Conservation (phyloP, 163 green algal species). For the Dunaliella salina region DNA sequence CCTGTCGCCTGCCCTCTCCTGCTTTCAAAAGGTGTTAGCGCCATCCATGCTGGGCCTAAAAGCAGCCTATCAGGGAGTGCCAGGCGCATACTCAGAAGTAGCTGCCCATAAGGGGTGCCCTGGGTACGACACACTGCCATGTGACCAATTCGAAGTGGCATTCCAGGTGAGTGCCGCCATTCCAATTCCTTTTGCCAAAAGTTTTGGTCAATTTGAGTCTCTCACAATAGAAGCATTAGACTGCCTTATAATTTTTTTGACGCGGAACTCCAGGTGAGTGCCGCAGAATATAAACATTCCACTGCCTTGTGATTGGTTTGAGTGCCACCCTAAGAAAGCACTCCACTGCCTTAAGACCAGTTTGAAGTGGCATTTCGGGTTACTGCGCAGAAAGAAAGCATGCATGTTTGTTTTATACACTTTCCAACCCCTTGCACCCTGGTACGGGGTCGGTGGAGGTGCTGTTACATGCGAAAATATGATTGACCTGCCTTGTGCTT, state of each 20-base stretch:
- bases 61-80: slow-evolving; percentile 85
- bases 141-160: slow-evolving; percentile 90
- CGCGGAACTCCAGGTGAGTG: no score
- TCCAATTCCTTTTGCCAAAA: no score
- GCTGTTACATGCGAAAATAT: neutral
- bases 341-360: slow-evolving; percentile 86
- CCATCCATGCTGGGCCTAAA: slow-evolving; percentile 4
- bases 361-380: slow-evolving; percentile 92
- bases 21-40: neutral
- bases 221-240: no score
- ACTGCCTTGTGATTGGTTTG: no score
- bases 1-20: no score
- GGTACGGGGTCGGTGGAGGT: neutral
- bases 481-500: neutral
- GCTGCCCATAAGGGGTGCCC: slow-evolving; percentile 79
- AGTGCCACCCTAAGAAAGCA: no score
- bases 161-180: slow-evolving; percentile 83
- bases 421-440: no score
- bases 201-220: no score
- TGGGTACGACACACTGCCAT: slow-evolving; percentile 76
- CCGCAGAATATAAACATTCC: no score
- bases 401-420: no score
- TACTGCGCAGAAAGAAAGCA: no score
- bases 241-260: no score
- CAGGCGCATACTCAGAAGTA: slow-evolving; percentile 91